phyloP scores from a whole-genome alignment of 1,284 basidiomycete genomes.

The Mycocalia duriaeana region DNA sequence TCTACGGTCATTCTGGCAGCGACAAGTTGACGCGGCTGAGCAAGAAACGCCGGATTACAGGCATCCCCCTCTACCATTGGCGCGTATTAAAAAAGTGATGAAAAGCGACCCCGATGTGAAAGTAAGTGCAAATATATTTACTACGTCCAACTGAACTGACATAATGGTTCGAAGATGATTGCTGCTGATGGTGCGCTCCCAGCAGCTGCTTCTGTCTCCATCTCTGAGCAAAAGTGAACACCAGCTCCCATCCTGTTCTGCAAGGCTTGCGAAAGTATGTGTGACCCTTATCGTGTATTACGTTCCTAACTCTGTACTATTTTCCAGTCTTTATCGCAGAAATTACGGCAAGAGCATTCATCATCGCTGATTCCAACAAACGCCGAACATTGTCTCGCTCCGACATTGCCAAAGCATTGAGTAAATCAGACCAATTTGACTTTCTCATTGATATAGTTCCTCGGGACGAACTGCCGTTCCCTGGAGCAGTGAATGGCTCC shows the following conservation, averaged over 20 bases:
- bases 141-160: neutral
- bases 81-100: conserved; percentile 96
- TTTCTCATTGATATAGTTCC: conserved; percentile 92
- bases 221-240: too few relatives aligned
- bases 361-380: conserved; percentile 90
- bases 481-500: conserved; percentile 13
- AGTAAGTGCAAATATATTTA: conserved; percentile 39
- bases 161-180: conserved; percentile 78
- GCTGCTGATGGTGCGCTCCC: conserved; percentile 77
- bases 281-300: conserved; percentile 3
- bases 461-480: conserved; percentile 57
- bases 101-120: conserved; percentile 96
- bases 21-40: conserved; percentile 76
- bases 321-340: conserved; percentile 86
- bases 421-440: conserved; percentile 89
- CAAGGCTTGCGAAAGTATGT: conserved; percentile 92
- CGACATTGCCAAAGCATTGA: conserved; percentile 87
- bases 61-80: conserved; percentile 82
- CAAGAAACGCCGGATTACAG: conserved; percentile 80
- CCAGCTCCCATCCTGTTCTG: conserved; percentile 89
- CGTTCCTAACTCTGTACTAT: conserved; percentile 9
- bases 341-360: conserved; percentile 89
- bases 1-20: conserved; percentile 78
- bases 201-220: neutral
- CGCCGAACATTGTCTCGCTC: conserved; percentile 85